Base-by-base conservation (phyloP, 164 flowering plant species). In the Cinnamomum chago region DNA sequence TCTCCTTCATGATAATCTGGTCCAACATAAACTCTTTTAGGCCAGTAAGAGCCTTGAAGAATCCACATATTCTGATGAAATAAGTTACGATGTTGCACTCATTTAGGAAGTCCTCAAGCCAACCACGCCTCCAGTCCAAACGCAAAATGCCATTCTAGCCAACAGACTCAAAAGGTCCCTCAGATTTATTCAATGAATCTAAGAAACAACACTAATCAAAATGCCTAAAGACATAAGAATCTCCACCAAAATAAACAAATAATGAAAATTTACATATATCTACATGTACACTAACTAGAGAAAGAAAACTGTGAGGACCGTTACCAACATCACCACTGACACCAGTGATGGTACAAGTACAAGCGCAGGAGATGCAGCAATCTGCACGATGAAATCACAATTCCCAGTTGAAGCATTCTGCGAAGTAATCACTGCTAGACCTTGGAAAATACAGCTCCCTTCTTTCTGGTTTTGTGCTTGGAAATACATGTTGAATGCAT, bases 401-500 rank as follows among this genome's bases (percentile, higher is more conserved):
- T n/a, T 80, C 12, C 79, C 84, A 60, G 67, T 77, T 13, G 89
- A 82, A 7, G 76, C 67, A 66, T 86, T 79, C 71, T 79, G 79
- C 18, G 78, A 77, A 0, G 84, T 80, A 52, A 83, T 5, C 71
- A 18, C 67, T 17, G 86, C 89, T 3, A 85, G 74, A n/a, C 89
- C 89, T 65, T 81, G 73, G 58, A 86, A 86, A 67, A 76, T 68
- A 67, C 89, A 86, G 72, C 83, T 82, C 74, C 27, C n/a, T 4
- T 50, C 68, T 13, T 75, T 71, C 69, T 86, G 89, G 71, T 78
- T 78, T 65, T 83, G 80, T 18, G 60, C 81, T 76, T 86, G 89
- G 71, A 70, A 86, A 73, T 83, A 86, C 81, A 81, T 78, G 72
- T 86, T 86, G 72, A 86, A 84, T 24, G 85, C 89, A 73, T 83